Evolutionary conservation across 805 yeast species (phyloP).

Genomic region (Diddensiella santjacobensis): DNA sequence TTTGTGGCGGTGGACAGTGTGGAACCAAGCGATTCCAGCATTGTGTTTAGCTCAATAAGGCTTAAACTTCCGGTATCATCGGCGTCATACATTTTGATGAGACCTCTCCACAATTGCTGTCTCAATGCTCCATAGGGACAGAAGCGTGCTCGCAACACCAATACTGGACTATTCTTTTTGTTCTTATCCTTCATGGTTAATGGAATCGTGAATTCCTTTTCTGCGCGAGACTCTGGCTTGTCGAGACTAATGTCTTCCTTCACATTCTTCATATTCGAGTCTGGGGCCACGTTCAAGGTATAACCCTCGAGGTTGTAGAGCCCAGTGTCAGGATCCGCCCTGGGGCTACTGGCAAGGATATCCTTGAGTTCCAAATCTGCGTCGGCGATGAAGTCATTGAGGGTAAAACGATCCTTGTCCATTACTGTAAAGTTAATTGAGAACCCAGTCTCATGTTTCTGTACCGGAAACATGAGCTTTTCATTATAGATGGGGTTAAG

Average conservation of each 20-base stretch:
- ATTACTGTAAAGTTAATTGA: slow-evolving; percentile 67
- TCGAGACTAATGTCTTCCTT: not conserved
- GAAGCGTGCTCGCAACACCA: slow-evolving; percentile 60
- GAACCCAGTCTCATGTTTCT: slow-evolving; percentile 59
- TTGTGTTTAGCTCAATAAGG: slow-evolving; percentile 48
- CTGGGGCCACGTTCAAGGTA: slow-evolving; percentile 14
- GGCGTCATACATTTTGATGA: slow-evolving; percentile 53
- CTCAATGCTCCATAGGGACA: slow-evolving; percentile 62
- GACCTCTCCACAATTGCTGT: slow-evolving; percentile 63
- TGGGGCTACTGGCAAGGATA: slow-evolving; percentile 35
- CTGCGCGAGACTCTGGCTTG: not conserved
- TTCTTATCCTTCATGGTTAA: slow-evolving; percentile 31
- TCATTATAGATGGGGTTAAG: slow-evolving; percentile 81
- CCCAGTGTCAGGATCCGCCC: slow-evolving; percentile 35
- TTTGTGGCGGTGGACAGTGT: slow-evolving; percentile 35
- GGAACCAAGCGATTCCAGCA: slow-evolving; percentile 55
- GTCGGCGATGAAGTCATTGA: slow-evolving; percentile 76
- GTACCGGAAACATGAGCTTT: slow-evolving; percentile 71
- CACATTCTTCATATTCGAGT: not conserved
- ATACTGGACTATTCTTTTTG: slow-evolving; percentile 43
- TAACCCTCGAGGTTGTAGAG: slow-evolving; percentile 28
- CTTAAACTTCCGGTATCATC: slow-evolving; percentile 47
- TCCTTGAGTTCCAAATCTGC: slow-evolving; percentile 55
- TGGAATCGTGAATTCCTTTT: slow-evolving; percentile 34
- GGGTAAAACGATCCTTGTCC: slow-evolving; percentile 81